Conservation (phyloP, 2,329 filamentous ascomycete genomes). For the Ceratocystis destructans region DNA sequence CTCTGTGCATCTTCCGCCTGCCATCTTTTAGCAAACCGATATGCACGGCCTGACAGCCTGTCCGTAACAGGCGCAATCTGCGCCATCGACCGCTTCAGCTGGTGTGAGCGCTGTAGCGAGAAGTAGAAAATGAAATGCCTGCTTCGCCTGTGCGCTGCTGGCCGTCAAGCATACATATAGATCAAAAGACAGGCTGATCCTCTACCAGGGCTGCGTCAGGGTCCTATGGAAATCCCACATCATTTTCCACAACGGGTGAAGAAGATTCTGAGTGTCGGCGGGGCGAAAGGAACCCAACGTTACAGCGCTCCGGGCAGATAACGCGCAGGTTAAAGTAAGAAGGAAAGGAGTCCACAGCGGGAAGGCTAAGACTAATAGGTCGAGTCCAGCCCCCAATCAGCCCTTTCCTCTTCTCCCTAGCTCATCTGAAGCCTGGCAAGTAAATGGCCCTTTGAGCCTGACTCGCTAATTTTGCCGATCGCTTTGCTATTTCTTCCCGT, state of each 20-base stretch:
- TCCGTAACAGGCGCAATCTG: background rate
- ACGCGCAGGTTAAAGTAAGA: background rate
- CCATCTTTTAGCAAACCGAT: background rate
- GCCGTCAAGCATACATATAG: background rate
- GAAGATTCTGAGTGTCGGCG: background rate
- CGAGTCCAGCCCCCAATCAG: background rate
- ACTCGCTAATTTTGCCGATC: constrained; percentile 3
- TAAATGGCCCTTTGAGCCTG: background rate
- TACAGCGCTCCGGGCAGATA: background rate
- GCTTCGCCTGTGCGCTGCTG: background rate
- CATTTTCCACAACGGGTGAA: background rate
- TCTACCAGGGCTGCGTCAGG: background rate
- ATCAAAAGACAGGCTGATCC: background rate
- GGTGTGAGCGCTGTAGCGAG: background rate
- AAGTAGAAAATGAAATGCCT: background rate
- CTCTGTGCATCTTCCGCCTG: background rate
- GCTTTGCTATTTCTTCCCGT: background rate
- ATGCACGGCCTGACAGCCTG: background rate
- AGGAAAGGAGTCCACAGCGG: background rate
- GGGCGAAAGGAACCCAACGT: background rate
- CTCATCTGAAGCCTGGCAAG: too few species aligned
- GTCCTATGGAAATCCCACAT: background rate
- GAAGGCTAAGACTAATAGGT: background rate
- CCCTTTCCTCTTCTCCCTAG: too few species aligned
- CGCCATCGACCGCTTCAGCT: background rate